Base-by-base conservation (phyloP, 2,329 filamentous ascomycete species). In the Aspergillus bombycis region DNA sequence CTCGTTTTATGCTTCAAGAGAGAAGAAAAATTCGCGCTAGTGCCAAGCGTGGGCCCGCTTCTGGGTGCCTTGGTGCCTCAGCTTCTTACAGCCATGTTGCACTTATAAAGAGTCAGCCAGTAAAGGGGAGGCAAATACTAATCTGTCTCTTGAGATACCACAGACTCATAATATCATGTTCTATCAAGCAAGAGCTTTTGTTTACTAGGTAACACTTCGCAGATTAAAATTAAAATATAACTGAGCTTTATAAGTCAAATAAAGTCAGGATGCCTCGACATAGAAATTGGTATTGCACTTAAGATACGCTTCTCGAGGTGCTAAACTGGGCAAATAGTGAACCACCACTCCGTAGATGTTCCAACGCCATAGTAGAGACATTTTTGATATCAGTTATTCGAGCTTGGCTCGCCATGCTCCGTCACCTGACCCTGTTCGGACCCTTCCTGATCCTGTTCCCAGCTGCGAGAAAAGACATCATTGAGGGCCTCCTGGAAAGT, bases 401-500 rank as follows among this genome's bases (percentile, higher is more conserved):
- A 23, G 6, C 21, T 32, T 26, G 52, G 58, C 38, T 58, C 62
- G 7, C 38, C 45, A 34, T 48, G 26, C 26, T 48, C 70, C 14
- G 52, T 38, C 67, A 34, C 67, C 63, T 45, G 57, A 32, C 46
- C 60, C 55, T 67, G 67, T 74, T 76, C 76, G 34, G 60, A 41
- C 21, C 16, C 50, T 10, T 68, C 67, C 60, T 74, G 67, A 1
- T 77, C 75, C 61, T 78, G 76, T 61, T 82, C 80, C 80, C 80
- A 82, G 54, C 73, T 77, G 32, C 84, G 80, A 8, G 83, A 83
- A 65, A 89, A 88, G 6, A 90, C 85, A 65, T 89, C 83, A 63
- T 86, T 83, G 57, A 90, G 76, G 0, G 86, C 87, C 43, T 88
- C 84, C 69, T 89, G 86, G 69, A 89, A 86, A 2, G 87, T 84